These are phyloP conservation scores for Martensiomyces pterosporus DNA, from an alignment of 192 early-diverging fungal genomes.

Conservation along the genomic window DNA sequence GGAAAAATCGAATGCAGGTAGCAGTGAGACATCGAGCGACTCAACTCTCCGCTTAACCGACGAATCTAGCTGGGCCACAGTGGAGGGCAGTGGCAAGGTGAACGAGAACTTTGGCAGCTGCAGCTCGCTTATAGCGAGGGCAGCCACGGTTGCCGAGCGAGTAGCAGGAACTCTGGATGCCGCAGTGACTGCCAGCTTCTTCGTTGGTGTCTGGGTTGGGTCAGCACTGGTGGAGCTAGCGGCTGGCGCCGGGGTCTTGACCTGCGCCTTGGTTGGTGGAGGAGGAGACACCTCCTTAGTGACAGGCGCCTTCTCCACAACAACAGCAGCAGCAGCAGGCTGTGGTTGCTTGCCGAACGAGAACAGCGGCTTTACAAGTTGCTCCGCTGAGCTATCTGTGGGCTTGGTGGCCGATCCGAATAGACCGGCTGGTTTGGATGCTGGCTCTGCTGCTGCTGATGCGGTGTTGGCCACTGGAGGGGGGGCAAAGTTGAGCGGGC, in stretches of 20 bases:
- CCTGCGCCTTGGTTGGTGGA: slow-evolving; percentile 11
- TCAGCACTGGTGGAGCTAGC: background rate
- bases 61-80: background rate
- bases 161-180: too few species aligned
- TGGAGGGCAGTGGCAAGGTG: too few species aligned
- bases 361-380: too few species aligned
- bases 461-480: background rate
- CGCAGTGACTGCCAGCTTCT: background rate
- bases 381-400: too few species aligned
- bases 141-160: background rate
- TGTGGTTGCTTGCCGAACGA: too few species aligned
- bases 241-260: slow-evolving; percentile 7
- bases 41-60: slow-evolving; percentile 5
- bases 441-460: slow-evolving; percentile 1
- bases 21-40: slow-evolving; percentile 3
- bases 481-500: too few species aligned
- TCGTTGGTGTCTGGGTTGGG: slow-evolving; percentile 4
- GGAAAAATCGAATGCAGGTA: slow-evolving; percentile 24
- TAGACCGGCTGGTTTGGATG: too few species aligned
- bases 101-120: slow-evolving; percentile 18
- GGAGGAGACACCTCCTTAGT: slow-evolving; percentile 5
- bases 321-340: too few species aligned
- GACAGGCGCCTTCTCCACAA: too few species aligned
- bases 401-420: too few species aligned
- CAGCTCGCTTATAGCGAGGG: slow-evolving; percentile 1